phyloP scores from a whole-genome alignment of 805 yeast genomes.

The Yarrowia sp. region DNA sequence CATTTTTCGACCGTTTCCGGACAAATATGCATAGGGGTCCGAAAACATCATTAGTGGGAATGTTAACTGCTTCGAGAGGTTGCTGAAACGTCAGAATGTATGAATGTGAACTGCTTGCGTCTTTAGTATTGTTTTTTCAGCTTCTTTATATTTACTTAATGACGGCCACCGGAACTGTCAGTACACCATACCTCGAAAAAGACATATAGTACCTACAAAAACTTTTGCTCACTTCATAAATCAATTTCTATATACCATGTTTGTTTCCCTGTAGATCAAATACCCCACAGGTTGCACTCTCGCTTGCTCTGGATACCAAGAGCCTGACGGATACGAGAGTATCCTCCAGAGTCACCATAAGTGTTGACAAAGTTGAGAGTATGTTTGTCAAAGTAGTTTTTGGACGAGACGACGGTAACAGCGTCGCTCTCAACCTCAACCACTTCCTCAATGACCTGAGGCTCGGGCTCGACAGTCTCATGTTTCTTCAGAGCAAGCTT shows the following conservation, averaged over 20 bases:
- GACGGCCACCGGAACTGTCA: no score
- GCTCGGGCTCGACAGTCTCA: background rate
- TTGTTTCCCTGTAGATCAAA: background rate
- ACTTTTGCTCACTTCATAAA: background rate
- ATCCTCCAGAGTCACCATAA: slow-evolving; percentile 28
- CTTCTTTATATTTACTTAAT: no score
- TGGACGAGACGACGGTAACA: background rate
- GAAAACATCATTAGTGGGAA: no score
- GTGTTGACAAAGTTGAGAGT: slow-evolving; percentile 32
- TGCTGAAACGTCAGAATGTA: no score
- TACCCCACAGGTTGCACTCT: slow-evolving; percentile 27
- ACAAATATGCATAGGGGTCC: no score
- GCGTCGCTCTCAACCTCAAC: background rate
- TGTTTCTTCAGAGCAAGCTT: slow-evolving; percentile 4
- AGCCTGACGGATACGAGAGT: slow-evolving; percentile 13
- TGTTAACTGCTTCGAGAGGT: no score
- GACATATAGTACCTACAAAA: no score
- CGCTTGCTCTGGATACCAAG: slow-evolving; percentile 12
- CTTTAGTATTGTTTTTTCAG: no score
- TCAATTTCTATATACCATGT: slow-evolving; percentile 1
- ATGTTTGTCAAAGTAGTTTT: slow-evolving; percentile 19
- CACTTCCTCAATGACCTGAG: background rate
- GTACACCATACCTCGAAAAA: no score
- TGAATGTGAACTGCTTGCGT: no score
- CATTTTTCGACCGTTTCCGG: no score